Base-by-base conservation (phyloP, 2,329 filamentous ascomycete genomes). In the Macrophomina phaseolina region DNA sequence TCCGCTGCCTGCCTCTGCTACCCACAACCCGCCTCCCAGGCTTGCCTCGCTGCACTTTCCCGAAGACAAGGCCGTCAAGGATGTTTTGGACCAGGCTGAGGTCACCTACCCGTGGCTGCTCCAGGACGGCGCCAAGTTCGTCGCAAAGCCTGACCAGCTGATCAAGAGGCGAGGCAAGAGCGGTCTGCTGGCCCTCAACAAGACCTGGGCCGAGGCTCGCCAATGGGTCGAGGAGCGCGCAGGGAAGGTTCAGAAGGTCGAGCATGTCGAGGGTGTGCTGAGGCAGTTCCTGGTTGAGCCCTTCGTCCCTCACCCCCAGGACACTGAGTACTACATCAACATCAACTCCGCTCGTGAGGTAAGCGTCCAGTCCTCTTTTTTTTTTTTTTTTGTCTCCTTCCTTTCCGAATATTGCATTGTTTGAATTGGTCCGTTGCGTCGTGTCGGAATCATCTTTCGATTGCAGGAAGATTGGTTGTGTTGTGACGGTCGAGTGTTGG, bases 151-250 rank as follows among this genome's bases (percentile, higher is more conserved):
- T 79, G 95, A 99, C 86, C 94, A 98, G 87, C 88, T 99, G 82
- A 99, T 99, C 89, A 99, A 99, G 92, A 89, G 95, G 83, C 90
- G 95, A 87, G 95, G 95, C 81, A 99, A 99, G 92, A 97, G 93
- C 80, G 95, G 95, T 79, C 90, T 99, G 67, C 85, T 99, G 73
- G 92, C 92, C 72, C 86, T 99, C 80, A 99, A 99, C 89, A 97
- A 98, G 90, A 89, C 91, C 73, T 99, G 95, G 95, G 77, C 92
- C 65, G 94, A 99, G 81, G 93, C 94, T 69, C 92, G 91, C 81
- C 92, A 90, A 72, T 99, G 95, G 95, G 89, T 99, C 81, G 92
- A 92, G 78, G 91, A 91, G 82, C 90, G 93, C 76, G 95, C 95
- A 73, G 92, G 91, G 79, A 98, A 97, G 89, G 83, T 88, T 76